Base-by-base conservation (phyloP, 352 stramenopile species). In the Thraustotheca clavata region DNA sequence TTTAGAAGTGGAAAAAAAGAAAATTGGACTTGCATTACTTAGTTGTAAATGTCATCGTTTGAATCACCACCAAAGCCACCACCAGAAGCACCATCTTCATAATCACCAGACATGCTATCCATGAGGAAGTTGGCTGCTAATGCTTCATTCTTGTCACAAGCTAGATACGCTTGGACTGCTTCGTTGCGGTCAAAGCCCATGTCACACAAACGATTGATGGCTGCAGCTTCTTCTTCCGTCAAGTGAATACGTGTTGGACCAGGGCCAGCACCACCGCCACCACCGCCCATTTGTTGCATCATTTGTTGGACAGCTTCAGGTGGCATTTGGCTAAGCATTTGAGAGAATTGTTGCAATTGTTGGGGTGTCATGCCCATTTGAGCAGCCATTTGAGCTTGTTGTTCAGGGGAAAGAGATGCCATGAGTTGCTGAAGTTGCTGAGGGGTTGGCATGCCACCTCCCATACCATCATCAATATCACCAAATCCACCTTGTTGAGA, bases 91-190 rank as follows among this genome's bases (percentile, higher is more conserved):
- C 71, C 73, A 4, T 24, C 38, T 8, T 41, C 46, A 47, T 60
- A 47, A 20, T 70, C 70, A 34, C 68, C 78, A 33, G 81, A 76
- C 74, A 83, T 81, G 71, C 78, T 93, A 77, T 99, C 96, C 87
- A 99, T 98, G 63, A 99, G 81, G 59, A 99, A 96, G 79, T 99
- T 99, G 26, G 97, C 97, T 16, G 97, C 96, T 69, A 99, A 81
- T 48, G 92, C 95, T 76, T 99, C 94, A 76, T 99, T 99, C 86
- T 99, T 99, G 85, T 99, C 97, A 71, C 97, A 99, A 35, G 96
- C 95, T 67, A 99, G 77, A 84, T 99, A 99, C 49, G 96, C 96
- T 78, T 99, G 95, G 60, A 97, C 89, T 20, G 91, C 95, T 69
- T 98, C 90, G 31, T 91, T 77, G 69, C 85, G 87, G 49, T 93